A percentile compares a stretch with the other conserved stretches of the same genome.
Evolutionary conservation across 495 filamentous ascomycete genomes (phyloP).

Genomic region (Sordaria brevicollis): DNA sequence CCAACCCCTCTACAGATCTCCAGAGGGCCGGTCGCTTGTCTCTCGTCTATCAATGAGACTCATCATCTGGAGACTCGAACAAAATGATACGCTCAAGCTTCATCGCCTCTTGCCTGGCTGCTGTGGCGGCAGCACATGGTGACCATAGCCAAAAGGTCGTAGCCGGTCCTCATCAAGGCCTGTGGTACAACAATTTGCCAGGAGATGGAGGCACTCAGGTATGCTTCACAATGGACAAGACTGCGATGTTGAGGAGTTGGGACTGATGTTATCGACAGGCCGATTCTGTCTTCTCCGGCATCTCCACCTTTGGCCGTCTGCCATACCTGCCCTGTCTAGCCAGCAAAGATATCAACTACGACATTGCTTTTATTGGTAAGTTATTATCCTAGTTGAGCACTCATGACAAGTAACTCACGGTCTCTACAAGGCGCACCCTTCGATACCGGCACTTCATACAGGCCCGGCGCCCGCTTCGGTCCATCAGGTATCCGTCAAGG

Average conservation of each 20-base stretch:
- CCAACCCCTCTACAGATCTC: neutral
- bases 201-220: slow-evolving; percentile 50
- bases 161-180: slow-evolving; percentile 37
- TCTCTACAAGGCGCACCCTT: slow-evolving; percentile 26
- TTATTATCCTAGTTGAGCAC: slow-evolving; percentile 53
- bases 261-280: slow-evolving; percentile 21
- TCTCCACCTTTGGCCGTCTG: slow-evolving; percentile 76
- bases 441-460: slow-evolving; percentile 31
- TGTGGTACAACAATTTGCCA: slow-evolving; percentile 46
- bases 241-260: neutral
- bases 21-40: neutral
- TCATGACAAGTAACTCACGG: slow-evolving; percentile 35
- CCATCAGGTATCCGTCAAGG: slow-evolving; percentile 79
- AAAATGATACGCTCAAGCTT: slow-evolving; percentile 16
- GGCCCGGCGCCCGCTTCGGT: slow-evolving; percentile 66
- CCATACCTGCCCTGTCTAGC: slow-evolving; percentile 65
- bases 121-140: slow-evolving; percentile 20
- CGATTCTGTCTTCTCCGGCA: slow-evolving; percentile 62
- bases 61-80: neutral
- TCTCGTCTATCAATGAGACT: neutral
- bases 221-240: neutral
- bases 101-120: slow-evolving; percentile 15
- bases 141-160: slow-evolving; percentile 29
- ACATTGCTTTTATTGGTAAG: slow-evolving; percentile 75
- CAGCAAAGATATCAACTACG: slow-evolving; percentile 54